Conservation (phyloP, 2,329 filamentous ascomycete genomes). For the Beauveria rudraprayagi region DNA sequence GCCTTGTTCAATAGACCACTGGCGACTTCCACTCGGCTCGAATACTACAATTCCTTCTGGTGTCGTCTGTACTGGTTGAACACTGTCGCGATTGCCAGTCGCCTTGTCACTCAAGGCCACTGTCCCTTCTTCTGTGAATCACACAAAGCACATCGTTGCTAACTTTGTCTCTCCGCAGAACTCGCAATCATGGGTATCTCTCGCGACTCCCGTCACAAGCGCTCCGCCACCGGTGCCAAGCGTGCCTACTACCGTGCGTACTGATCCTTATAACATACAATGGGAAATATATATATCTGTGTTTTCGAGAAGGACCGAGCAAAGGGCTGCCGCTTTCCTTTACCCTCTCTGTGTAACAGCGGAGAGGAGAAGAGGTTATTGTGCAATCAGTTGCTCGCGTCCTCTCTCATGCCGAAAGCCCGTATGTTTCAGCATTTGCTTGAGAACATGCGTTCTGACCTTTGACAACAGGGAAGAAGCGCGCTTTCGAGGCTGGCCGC, state of each 20-base stretch:
- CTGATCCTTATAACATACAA: slow-evolving; percentile 12
- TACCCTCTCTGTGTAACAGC: not conserved
- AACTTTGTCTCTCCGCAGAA: slow-evolving; percentile 38
- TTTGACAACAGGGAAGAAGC: slow-evolving; percentile 76
- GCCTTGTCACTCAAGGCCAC: not conserved
- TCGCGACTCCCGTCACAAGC: slow-evolving; percentile 99
- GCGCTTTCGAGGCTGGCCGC: slow-evolving; percentile 99
- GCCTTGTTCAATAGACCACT: slow-evolving; percentile 18
- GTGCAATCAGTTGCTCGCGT: not conserved
- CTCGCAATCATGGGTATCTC: slow-evolving; percentile 97
- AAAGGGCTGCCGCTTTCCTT: not conserved
- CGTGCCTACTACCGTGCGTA: slow-evolving; percentile 80
- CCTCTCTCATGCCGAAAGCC: slow-evolving; percentile 47
- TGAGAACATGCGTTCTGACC: slow-evolving; percentile 64
- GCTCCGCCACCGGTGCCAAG: slow-evolving; percentile 98
- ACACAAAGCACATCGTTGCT: slow-evolving; percentile 11
- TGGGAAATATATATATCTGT: slow-evolving; percentile 13
- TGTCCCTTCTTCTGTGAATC: not conserved
- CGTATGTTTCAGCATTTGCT: slow-evolving; percentile 41
- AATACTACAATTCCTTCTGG: not conserved
- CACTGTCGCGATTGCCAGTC: not conserved
- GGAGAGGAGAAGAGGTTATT: not conserved
- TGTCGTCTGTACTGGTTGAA: slow-evolving; percentile 1
- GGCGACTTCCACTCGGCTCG: not conserved
- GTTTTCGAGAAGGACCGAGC: not conserved